Base-by-base conservation (phyloP, 1,139 yeast species). In the Kodamaea anthophila region DNA sequence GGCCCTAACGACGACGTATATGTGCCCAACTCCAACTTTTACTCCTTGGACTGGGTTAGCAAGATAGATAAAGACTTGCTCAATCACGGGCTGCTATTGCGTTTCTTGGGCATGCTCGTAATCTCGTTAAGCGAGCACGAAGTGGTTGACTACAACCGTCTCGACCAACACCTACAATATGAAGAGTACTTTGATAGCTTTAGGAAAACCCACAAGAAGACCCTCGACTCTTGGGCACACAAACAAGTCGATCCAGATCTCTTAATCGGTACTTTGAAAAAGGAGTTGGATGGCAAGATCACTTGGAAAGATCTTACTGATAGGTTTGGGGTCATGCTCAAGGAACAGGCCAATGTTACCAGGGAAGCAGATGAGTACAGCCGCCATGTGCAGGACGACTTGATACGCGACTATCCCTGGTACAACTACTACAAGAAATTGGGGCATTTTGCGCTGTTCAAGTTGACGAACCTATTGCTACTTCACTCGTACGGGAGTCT, bases 391-490 rank as follows among this genome's bases (percentile, higher is more conserved):
- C 75, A 73, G 40, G 52, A 52, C 2, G 60, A 66, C 15, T 66
- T 79, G 30, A 53, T 62, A 2, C 58, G 65, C 27, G 94, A 81
- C 43, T 77, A 71, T 42, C 85, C 94, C 1, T 79, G 91, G 84
- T 82, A 78, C 56, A 62, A 64, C 40, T 58, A 68, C 34, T 67
- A 64, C 42, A 69, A 65, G 38, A 83, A 83, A 47, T 45, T 82
- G 20, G 66, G 60, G 30, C 60, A 77, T 9, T 78, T 76, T 37
- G 70, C 80, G 10, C 70, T 70, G 35, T 63, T 79, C 38, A 73
- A 77, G 37, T 53, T 70, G 14, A 58, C 74, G 8, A 79, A 79
- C 42, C 60, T 60, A 31, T 74, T 70, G 42, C 53, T 79, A 20
- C 62, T 70, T 19, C 65, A 65, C 20, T 42, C 79, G 23, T 85